Evolutionary conservation across 345 rosid species (phyloP), one percentile per base, ranked within the genome.

Genomic region (Pistacia atlantica): DNA sequence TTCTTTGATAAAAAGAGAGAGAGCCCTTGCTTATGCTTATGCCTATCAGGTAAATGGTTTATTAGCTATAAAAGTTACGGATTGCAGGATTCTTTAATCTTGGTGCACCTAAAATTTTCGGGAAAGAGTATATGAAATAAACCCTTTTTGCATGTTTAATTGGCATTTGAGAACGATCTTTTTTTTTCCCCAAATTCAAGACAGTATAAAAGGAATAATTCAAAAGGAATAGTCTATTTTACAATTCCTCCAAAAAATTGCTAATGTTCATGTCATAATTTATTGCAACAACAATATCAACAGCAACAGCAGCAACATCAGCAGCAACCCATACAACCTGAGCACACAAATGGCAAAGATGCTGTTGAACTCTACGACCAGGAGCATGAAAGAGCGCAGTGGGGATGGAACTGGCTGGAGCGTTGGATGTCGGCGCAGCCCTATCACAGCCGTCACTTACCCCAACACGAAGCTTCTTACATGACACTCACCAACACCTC

Each of bases 361-460:
- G 48, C 13, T 12, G 56, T 17, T 16, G 91, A 82, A 22, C 60
- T 86, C 1, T 81, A 82, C 54, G 71, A 35, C 4, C 69, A 82
- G 11, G 96, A 88, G 45, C 75, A 64, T 0, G 93, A 88, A 35
- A 89, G 85, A 77, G 83, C 78, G 11, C 90, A 88, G 35, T 89
- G 93, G 99, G 97, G 92, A 4, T 92, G 93, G 98, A 96, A 96
- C 57, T 96, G 98, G 98, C 90, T 93, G 7, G 97, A 93, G 77
- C 88, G 86, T 20, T 93, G 99, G 99, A 92, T 96, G 98, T 89
- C 97, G 18, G 72, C 97, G 1, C 98, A 95, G 54, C 92, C 92
- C 12, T 73, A 87, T 78, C 76, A 87, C 3, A 49, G 75, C 18
- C 85, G 77, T 74, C 88, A 91, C 11, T 38, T 78, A 5, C 89